These are phyloP conservation scores for Pleurotus tuoliensis DNA, from an alignment of 768 basidiomycete genomes.

Conservation along the genomic window DNA sequence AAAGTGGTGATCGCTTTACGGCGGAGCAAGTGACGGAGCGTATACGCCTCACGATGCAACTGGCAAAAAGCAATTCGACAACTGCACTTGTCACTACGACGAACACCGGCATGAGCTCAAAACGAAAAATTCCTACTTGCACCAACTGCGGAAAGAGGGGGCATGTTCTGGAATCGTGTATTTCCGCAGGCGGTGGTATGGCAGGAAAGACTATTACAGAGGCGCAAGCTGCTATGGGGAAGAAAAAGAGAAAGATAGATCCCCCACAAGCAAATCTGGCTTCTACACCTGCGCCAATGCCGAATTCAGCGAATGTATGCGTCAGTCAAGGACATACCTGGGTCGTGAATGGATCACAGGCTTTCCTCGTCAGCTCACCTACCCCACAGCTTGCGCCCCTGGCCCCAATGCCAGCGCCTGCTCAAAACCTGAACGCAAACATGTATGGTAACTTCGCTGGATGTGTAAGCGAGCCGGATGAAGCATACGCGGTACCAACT, in stretches of 20 bases:
- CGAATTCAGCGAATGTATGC: neutral
- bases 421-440: neutral
- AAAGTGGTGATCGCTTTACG: neutral
- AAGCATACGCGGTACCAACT: neutral
- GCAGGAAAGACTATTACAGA: conserved; percentile 7
- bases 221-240: neutral
- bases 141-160: conserved; percentile 6
- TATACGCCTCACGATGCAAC: neutral
- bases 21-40: neutral
- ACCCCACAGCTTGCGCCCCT: neutral
- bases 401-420: neutral
- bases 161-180: conserved; percentile 7
- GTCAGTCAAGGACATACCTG: neutral
- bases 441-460: neutral
- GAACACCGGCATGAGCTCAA: neutral
- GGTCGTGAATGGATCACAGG: neutral
- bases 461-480: neutral
- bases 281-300: neutral
- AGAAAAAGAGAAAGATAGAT: neutral
- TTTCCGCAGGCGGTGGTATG: conserved; percentile 10
- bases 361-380: neutral
- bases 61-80: neutral
- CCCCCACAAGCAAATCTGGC: neutral
- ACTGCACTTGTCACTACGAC: neutral
- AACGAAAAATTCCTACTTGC: neutral